Conservation (phyloP, 768 basidiomycete genomes). For the Tulasnella sp. region DNA sequence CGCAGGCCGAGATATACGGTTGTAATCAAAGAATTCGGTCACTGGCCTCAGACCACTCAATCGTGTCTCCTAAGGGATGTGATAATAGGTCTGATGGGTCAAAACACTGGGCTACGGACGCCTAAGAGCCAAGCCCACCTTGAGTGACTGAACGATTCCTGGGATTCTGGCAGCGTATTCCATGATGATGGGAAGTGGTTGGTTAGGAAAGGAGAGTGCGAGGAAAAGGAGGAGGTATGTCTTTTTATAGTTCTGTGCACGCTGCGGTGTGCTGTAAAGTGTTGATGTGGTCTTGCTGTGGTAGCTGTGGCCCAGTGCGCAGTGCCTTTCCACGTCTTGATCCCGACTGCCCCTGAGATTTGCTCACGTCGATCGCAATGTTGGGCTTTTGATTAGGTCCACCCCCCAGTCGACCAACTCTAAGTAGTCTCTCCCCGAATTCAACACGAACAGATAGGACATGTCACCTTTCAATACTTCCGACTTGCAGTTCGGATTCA, state of each 20-base stretch:
- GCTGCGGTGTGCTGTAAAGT: constrained; percentile 15
- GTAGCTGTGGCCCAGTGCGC: constrained; percentile 6
- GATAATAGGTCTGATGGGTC: not conserved
- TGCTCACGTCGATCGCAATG: not conserved
- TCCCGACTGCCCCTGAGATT: not conserved
- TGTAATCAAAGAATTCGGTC: constrained; percentile 76
- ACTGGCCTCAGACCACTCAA: constrained; percentile 70
- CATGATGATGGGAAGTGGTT: constrained; percentile 11
- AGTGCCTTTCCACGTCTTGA: constrained; percentile 6
- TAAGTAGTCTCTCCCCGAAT: not conserved
- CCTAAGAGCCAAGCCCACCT: not conserved
- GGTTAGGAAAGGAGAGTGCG: not conserved
- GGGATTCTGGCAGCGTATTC: constrained; percentile 23
- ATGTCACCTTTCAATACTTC: constrained; percentile 7
- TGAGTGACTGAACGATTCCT: constrained; percentile 22
- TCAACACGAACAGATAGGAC: not conserved
- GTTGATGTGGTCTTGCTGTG: constrained; percentile 25
- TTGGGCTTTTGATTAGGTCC: constrained; percentile 2
- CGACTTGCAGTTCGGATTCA: not conserved
- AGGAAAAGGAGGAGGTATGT: not conserved
- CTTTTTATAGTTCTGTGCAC: constrained; percentile 4
- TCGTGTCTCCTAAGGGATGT: constrained; percentile 60
- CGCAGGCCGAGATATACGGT: constrained; percentile 77
- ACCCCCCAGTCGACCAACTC: constrained; percentile 4
- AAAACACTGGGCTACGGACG: not conserved